Evolutionary conservation across 163 green algal genomes (phyloP).

Genomic region (Chlorella variabilis): DNA sequence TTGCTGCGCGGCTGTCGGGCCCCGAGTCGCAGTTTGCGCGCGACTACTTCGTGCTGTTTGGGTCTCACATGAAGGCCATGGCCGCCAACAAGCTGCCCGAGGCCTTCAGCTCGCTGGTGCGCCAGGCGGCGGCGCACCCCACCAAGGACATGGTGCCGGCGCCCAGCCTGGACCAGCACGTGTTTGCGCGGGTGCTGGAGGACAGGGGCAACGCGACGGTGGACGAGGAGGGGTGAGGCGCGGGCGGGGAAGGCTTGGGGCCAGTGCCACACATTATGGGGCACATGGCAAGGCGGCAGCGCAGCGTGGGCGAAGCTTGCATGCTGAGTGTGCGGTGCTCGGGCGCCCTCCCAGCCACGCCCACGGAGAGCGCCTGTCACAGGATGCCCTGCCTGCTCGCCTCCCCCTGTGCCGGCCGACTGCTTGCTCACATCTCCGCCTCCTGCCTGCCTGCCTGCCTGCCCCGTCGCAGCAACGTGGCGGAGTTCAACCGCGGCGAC

Average conservation of each 20-base stretch:
- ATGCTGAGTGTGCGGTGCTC: too few relatives aligned
- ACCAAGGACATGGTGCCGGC: conserved; percentile 62
- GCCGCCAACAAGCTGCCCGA: conserved; percentile 51
- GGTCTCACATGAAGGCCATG: conserved; percentile 51
- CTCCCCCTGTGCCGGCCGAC: too few relatives aligned
- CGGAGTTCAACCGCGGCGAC: conserved; percentile 60
- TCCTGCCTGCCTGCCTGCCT: too few relatives aligned
- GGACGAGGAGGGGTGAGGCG: conserved; percentile 54
- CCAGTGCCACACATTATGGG: not conserved
- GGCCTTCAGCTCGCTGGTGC: conserved; percentile 56
- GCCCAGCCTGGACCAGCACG: conserved; percentile 58
- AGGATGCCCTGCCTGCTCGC: too few relatives aligned
- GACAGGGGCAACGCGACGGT: conserved; percentile 60
- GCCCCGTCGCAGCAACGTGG: conserved; percentile 44
- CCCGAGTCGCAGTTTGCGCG: conserved; percentile 47
- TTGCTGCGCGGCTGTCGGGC: conserved; percentile 31
- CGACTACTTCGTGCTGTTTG: conserved; percentile 59
- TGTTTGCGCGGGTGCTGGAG: conserved; percentile 62
- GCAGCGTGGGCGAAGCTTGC: too few relatives aligned
- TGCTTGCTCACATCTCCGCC: too few relatives aligned
- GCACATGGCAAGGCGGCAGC: too few relatives aligned
- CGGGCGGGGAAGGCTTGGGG: too few relatives aligned
- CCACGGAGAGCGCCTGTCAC: too few relatives aligned
- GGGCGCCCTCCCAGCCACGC: too few relatives aligned
- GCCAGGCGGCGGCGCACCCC: conserved; percentile 50